Evolutionary conservation across 2,329 filamentous ascomycete species (phyloP).

Genomic region (Ophiostoma piceae): DNA sequence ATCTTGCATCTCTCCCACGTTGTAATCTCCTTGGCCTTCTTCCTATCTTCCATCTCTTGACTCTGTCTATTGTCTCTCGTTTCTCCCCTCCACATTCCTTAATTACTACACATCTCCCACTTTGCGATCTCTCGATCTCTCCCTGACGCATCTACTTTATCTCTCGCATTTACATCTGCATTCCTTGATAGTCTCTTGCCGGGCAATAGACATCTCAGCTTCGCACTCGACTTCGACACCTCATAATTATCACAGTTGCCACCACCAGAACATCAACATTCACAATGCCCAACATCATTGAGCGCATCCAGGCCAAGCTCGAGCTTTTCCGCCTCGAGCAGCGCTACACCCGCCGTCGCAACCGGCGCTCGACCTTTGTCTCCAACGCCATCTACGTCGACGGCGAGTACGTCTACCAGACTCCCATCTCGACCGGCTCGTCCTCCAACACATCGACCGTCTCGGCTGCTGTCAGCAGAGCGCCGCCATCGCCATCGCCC

Average conservation of each 20-base stretch:
- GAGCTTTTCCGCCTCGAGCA: conserved; percentile 94
- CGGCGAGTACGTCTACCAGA: conserved; percentile 86
- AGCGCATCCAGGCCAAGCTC: conserved; percentile 62
- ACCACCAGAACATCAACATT: background rate
- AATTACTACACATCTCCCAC: conserved; percentile 12
- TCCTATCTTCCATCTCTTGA: background rate
- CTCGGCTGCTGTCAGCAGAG: conserved; percentile 34
- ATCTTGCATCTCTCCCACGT: conserved; percentile 5
- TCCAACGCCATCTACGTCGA: conserved; percentile 89
- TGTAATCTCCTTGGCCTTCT: background rate
- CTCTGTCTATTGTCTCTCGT: background rate
- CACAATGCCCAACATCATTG: conserved; percentile 41
- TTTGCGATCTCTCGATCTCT: background rate
- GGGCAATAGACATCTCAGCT: background rate
- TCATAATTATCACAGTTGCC: background rate
- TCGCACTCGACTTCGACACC: background rate
- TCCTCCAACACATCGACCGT: conserved; percentile 34
- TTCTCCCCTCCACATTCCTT: conserved; percentile 8
- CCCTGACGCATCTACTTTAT: background rate
- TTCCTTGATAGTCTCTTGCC: background rate
- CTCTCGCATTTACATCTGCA: background rate
- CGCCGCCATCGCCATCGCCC: conserved; percentile 28
- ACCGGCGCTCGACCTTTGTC: conserved; percentile 80
- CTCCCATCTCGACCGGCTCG: conserved; percentile 54
- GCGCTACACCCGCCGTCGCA: conserved; percentile 83